Conservation (phyloP, 345 rosid genomes). For the Gossypium sturtianum region DNA sequence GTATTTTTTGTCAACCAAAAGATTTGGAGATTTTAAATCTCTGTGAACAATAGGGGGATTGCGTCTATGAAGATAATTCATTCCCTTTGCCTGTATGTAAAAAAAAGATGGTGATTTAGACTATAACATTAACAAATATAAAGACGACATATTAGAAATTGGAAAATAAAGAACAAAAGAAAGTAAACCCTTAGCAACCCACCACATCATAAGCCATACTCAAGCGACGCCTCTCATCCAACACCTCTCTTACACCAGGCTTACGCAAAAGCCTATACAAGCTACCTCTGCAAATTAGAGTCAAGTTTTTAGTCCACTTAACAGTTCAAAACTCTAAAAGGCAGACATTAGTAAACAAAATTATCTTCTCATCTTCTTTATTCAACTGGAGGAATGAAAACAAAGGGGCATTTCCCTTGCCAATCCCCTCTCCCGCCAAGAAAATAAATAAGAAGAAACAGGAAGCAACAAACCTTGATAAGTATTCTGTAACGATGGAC, state of each 20-base stretch:
- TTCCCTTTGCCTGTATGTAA: slow-evolving; percentile 81
- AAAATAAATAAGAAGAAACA: background rate
- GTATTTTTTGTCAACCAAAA: slow-evolving; percentile 92
- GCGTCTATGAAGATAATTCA: slow-evolving; percentile 96
- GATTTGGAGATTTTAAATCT: slow-evolving; percentile 96
- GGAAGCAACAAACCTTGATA: slow-evolving; percentile 60
- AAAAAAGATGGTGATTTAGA: slow-evolving; percentile 12
- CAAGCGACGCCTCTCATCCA: slow-evolving; percentile 91
- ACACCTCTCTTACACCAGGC: slow-evolving; percentile 68
- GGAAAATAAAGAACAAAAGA: background rate
- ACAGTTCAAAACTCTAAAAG: background rate
- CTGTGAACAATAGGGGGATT: slow-evolving; percentile 97
- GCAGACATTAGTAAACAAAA: background rate
- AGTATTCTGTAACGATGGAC: slow-evolving; percentile 96
- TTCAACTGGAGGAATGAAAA: background rate
- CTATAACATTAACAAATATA: background rate
- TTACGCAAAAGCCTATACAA: slow-evolving; percentile 86
- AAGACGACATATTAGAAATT: background rate
- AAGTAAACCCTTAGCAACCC: slow-evolving; percentile 20
- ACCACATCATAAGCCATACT: slow-evolving; percentile 99
- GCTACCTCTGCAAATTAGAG: slow-evolving; percentile 72
- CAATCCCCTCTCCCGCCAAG: background rate
- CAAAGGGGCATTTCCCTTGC: background rate
- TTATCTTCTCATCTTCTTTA: background rate
- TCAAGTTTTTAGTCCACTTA: slow-evolving; percentile 21